A percentile compares a stretch with the other conserved stretches of the same genome.
These are phyloP conservation scores for Penicillium crystallinum DNA, from an alignment of 495 filamentous ascomycete genomes.

Conservation along the genomic window DNA sequence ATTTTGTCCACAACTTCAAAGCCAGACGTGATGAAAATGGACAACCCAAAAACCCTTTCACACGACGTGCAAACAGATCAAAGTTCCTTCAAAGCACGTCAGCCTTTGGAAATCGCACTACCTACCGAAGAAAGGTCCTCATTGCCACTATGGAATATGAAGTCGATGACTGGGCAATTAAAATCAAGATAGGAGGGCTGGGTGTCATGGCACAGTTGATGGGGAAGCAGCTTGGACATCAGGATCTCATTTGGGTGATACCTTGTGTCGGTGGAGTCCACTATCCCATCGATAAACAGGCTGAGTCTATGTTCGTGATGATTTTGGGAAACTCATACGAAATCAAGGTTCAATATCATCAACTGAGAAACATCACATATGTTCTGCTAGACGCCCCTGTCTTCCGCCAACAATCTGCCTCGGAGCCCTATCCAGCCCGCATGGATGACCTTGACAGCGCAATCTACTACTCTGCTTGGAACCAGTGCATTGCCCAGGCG, in stretches of 20 bases:
- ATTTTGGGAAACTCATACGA: conserved; percentile 62
- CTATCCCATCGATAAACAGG: conserved; percentile 56
- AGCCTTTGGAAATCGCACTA: conserved; percentile 40
- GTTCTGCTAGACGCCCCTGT: conserved; percentile 66
- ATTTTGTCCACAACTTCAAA: conserved; percentile 28
- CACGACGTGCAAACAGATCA: conserved; percentile 38
- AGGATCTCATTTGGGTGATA: conserved; percentile 71
- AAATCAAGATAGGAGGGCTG: conserved; percentile 69
- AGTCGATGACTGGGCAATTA: conserved; percentile 67
- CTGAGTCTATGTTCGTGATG: conserved; percentile 59
- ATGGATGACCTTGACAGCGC: conserved; percentile 73
- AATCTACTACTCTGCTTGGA: conserved; percentile 72
- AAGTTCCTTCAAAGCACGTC: conserved; percentile 42
- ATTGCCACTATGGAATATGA: conserved; percentile 72
- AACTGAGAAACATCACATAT: conserved; percentile 64
- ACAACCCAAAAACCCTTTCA: conserved; percentile 25
- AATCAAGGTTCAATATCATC: conserved; percentile 62
- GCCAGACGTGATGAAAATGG: conserved; percentile 11
- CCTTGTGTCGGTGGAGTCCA: conserved; percentile 66
- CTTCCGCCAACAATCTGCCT: conserved; percentile 63
- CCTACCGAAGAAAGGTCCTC: conserved; percentile 50
- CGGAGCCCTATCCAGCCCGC: conserved; percentile 63
- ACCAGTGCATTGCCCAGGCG: conserved; percentile 61
- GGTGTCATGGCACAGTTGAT: conserved; percentile 69
- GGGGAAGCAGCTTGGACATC: conserved; percentile 62